Evolutionary conservation across 345 rosid species (phyloP).

Genomic region (Eucalyptus marginata): DNA sequence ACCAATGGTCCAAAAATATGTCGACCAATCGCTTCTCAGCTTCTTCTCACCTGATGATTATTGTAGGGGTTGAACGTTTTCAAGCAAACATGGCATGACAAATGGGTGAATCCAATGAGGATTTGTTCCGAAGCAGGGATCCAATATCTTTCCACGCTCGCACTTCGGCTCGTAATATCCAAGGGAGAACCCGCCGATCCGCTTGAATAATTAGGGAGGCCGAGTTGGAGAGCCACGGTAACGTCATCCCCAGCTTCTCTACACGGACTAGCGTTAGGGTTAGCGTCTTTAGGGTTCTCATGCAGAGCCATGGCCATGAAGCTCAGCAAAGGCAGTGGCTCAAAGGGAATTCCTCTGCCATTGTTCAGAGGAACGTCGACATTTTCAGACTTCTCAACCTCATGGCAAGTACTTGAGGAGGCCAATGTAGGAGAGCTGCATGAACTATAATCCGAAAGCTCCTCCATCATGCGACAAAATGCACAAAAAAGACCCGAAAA

Average conservation of each 20-base stretch:
- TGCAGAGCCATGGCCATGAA: not conserved
- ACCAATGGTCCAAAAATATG: not conserved
- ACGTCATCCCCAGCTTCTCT: conserved; percentile 22
- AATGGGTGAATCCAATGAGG: conserved; percentile 63
- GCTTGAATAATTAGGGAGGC: conserved; percentile 40
- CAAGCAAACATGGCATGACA: conserved; percentile 75
- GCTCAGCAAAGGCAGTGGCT: conserved; percentile 14
- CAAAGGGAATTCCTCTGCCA: not conserved
- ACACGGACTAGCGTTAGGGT: not conserved
- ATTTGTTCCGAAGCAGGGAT: conserved; percentile 78
- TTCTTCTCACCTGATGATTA: conserved; percentile 60
- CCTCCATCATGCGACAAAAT: not conserved
- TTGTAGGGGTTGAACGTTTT: conserved; percentile 93
- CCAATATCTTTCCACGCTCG: conserved; percentile 33
- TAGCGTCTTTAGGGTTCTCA: not conserved
- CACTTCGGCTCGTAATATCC: not conserved
- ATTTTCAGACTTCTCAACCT: not conserved
- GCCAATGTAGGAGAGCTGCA: not conserved
- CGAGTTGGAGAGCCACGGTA: conserved; percentile 54
- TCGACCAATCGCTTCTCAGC: not conserved
- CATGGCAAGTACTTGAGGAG: conserved; percentile 11
- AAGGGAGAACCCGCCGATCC: not conserved
- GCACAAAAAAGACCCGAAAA: not conserved
- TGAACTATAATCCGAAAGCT: not conserved
- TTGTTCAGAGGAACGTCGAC: not conserved